Base-by-base conservation (phyloP, 441 rosid genomes). In the Populus tomentosa region DNA sequence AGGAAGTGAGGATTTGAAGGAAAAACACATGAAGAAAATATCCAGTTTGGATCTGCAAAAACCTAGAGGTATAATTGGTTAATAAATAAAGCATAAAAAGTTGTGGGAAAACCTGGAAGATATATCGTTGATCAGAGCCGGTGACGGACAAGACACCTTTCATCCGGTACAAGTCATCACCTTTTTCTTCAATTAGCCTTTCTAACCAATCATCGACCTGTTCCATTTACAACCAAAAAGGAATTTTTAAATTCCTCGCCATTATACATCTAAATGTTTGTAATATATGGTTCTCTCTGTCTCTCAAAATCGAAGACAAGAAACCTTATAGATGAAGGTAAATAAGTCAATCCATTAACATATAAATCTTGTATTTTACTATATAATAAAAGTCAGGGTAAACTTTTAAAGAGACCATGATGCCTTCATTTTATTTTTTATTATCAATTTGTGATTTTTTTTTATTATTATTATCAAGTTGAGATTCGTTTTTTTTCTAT, bases 191-290 rank as follows among this genome's bases (percentile, higher is more conserved):
- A n/a, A 86, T 80, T 68, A 89, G 71, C 83, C 95, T 87, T 81
- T 89, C 89, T 30, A 91, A 84, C 95, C 93, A 91, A 84, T 91
- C 93, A 69, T 91, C 93, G 62, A 89, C 86, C 95, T 91, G 82
- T 21, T 67, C 72, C 76, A 73, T 76, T 59, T 14, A 42, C 35
- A 61, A 77, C 50, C 24, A 62, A 56, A 65, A 13, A 74, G 53
- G 20, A 46, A 66, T 9, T 13, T 28, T 69, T 28, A 2, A 11
- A 26, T 21, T 35, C 32, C 2, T 30, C 28, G 9, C 46, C 38
- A 42, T 11, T 7, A 32, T 4, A 69, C 11, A 18, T 21, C 59
- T 18, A 6, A 42, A 64, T 66, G n/a, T 6, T 77, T 61, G 42
- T 23, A 28, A 26, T 11, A 66, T 3, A 28, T 26, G 13, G 69